Evolutionary conservation across 1,139 yeast genomes (phyloP), one percentile per base, ranked within the genome.

Genomic region (Scheffersomyces cryptocercus): DNA sequence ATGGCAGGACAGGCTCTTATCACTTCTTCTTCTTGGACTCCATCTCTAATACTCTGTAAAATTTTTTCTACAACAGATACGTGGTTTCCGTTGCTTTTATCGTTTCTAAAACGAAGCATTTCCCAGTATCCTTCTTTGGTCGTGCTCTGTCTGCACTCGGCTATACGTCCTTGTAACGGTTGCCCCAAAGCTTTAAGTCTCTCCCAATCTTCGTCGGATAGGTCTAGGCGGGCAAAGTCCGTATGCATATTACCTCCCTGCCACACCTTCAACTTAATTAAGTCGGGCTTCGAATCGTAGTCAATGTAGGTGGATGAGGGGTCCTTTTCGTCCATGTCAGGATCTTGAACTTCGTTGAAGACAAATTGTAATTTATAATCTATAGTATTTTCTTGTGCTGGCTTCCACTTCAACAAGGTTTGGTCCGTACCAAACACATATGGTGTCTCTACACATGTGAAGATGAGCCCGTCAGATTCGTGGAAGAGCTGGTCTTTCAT

Each of bases 381-480:
- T 30, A 95, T 79, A 0, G 97, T 85, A 57, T 95, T 95, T 64
- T 93, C 99, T 48, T 88, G 88, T 8, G 96, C 90, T 0, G 99
- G 98, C 58, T 95, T 95, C 99, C 99, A 95, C 64, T 95, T 95
- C 44, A 95, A 68, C 38, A 87, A 62, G 2, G 85, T 81, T 3
- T 81, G 78, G 62, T 93, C 98, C 0, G 98, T 91, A 10, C 98
- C 98, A 52, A 84, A 82, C 3, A 81, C 77, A 65, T 95, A 95
- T 0, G 96, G 95, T 0, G 95, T 81, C 47, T 83, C 89, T 30
- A 95, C 88, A 54, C 96, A 88, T 1, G 99, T 95, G 62, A 89
- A 88, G 48, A 95, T 89, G 33, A 95, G 76, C 1, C 99, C 99
- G 67, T 95, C 99, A 1, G 95, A 85, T 45, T 88, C 87, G 63